Conservation (phyloP, 768 basidiomycete genomes). For the Mycena amicta region DNA sequence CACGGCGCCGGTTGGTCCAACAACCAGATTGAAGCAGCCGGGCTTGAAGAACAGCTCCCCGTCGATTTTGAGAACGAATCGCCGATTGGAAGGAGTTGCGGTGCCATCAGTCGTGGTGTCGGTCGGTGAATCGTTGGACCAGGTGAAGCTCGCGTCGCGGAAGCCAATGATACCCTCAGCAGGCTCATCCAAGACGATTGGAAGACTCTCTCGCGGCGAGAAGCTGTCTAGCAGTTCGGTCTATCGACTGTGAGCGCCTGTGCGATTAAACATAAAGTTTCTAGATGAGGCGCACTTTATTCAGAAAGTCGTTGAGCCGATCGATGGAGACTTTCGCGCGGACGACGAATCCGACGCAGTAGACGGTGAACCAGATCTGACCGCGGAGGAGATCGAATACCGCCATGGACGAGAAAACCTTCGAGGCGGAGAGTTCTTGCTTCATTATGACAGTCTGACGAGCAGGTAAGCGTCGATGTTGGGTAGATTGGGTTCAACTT, state of each 20-base stretch:
- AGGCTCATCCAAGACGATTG: background rate
- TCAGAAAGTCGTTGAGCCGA: constrained; percentile 47
- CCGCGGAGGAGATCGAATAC: too few species aligned
- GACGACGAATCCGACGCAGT: too few species aligned
- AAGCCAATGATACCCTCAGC: too few species aligned
- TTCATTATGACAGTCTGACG: constrained; percentile 42
- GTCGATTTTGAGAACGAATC: constrained; percentile 53
- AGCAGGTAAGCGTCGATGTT: background rate
- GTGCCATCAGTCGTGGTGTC: too few species aligned
- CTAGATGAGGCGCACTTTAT: constrained; percentile 30
- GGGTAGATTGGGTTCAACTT: too few species aligned
- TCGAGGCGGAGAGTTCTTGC: constrained; percentile 41
- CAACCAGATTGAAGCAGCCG: too few species aligned
- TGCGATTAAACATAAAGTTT: too few species aligned
- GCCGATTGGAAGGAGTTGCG: constrained; percentile 43
- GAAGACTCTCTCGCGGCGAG: constrained; percentile 4
- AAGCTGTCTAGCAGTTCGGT: constrained; percentile 53
- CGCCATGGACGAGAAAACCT: constrained; percentile 53
- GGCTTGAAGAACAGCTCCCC: too few species aligned
- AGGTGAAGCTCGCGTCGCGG: constrained; percentile 58
- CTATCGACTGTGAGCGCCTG: constrained; percentile 25
- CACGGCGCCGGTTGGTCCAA: too few species aligned
- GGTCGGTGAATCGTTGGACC: constrained; percentile 41
- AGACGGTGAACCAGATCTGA: too few species aligned
- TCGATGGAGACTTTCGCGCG: constrained; percentile 66